These are phyloP conservation scores for Aspergillus tanneri DNA, from an alignment of 2,329 filamentous ascomycete species.

Conservation along the genomic window DNA sequence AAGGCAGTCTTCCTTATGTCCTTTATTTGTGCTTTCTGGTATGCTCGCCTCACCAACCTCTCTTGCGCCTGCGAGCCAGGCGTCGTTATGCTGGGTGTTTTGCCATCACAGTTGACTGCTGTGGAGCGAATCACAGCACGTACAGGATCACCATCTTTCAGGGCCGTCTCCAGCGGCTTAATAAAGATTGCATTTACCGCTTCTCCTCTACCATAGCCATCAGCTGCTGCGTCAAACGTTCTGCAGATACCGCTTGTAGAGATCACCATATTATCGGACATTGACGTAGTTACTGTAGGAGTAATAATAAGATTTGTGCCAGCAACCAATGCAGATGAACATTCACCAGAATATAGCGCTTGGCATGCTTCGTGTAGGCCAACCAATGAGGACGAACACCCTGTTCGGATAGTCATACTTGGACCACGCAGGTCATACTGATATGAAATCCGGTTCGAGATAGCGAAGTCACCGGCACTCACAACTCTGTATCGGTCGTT, in stretches of 20 bases:
- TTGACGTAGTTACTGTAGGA: conserved; percentile 26
- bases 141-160: conserved; percentile 31
- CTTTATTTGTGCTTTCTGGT: conserved; percentile 5
- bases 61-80: conserved; percentile 9
- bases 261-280: conserved; percentile 37
- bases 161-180: conserved; percentile 30
- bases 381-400: conserved; percentile 37
- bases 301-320: conserved; percentile 37
- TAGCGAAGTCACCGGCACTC: conserved; percentile 4
- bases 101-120: conserved; percentile 26
- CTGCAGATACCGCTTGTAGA: conserved; percentile 30
- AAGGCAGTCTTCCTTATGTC: conserved; percentile 11
- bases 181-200: conserved; percentile 33
- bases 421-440: conserved; percentile 4
- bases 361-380: conserved; percentile 33
- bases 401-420: conserved; percentile 35
- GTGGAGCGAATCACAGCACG: conserved; percentile 30
- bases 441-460: conserved; percentile 9
- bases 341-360: conserved; percentile 16
- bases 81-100: conserved; percentile 1
- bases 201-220: conserved; percentile 38
- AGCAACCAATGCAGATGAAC: conserved; percentile 31
- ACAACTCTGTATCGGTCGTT: conserved; percentile 12
- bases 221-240: conserved; percentile 29
- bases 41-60: conserved; percentile 7